These are phyloP conservation scores for Lepidium didymum DNA, from an alignment of 345 rosid species.

Conservation along the genomic window DNA sequence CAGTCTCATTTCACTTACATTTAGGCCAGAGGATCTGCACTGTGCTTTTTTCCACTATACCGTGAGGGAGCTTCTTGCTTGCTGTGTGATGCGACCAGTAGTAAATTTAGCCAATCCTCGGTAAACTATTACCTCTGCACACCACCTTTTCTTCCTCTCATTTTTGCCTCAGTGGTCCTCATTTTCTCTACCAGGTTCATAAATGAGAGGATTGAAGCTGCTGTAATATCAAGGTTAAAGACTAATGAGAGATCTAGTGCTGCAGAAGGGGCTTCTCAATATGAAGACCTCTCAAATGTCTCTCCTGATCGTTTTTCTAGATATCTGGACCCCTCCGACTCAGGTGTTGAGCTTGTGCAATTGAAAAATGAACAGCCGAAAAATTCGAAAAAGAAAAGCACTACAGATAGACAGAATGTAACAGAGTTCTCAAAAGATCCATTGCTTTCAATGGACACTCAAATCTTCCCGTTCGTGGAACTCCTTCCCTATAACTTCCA, in stretches of 20 bases:
- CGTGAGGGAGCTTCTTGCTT: conserved; percentile 89
- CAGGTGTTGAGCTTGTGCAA: conserved; percentile 92
- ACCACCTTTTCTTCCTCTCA: background rate
- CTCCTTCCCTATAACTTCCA: conserved; percentile 47
- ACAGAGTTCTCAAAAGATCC: conserved; percentile 65
- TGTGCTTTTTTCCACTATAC: conserved; percentile 72
- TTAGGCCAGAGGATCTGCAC: conserved; percentile 80
- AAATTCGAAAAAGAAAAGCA: conserved; percentile 17
- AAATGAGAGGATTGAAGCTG: conserved; percentile 82
- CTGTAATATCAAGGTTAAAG: conserved; percentile 53
- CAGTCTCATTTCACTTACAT: conserved; percentile 70
- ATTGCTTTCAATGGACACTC: conserved; percentile 79
- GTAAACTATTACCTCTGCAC: conserved; percentile 32
- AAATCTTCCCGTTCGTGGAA: conserved; percentile 64
- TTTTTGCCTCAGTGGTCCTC: conserved; percentile 13
- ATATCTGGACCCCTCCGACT: conserved; percentile 69
- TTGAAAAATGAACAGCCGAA: conserved; percentile 52
- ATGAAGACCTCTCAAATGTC: conserved; percentile 52
- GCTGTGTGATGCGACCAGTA: conserved; percentile 90
- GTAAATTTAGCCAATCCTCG: conserved; percentile 86
- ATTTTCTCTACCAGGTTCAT: conserved; percentile 56
- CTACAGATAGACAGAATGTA: conserved; percentile 36
- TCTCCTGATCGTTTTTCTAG: conserved; percentile 65
- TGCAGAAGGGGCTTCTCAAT: conserved; percentile 46
- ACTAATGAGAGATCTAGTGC: conserved; percentile 39